Evolutionary conservation across 2,329 filamentous ascomycete genomes (phyloP).

Genomic region (Ophiostoma sp.): DNA sequence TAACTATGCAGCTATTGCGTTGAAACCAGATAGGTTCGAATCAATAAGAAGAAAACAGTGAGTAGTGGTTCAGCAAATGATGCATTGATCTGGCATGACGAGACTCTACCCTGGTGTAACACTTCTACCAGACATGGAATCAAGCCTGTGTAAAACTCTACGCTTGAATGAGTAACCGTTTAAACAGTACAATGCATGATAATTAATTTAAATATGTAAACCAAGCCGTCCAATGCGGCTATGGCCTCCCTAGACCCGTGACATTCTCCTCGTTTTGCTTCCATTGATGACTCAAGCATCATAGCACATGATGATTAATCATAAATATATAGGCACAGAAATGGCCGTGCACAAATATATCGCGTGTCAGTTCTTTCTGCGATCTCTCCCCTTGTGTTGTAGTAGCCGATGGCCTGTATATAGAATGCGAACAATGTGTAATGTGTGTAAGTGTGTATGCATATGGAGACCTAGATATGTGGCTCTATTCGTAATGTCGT

Average conservation of each 20-base stretch:
- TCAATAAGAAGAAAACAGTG: too few relatives aligned
- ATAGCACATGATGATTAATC: background rate
- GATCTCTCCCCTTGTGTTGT: background rate
- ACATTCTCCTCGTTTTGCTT: background rate
- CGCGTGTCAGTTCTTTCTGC: background rate
- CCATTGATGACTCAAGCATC: background rate
- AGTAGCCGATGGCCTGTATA: background rate
- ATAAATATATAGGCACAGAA: too few relatives aligned
- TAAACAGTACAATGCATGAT: background rate
- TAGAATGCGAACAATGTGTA: background rate
- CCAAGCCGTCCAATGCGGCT: background rate
- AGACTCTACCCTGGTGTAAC: too few relatives aligned
- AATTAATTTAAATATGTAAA: background rate
- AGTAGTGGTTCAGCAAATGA: too few relatives aligned
- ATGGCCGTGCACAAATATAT: background rate
- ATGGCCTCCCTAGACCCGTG: background rate
- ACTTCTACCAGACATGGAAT: background rate
- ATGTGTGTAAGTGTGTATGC: background rate
- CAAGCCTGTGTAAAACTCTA: background rate
- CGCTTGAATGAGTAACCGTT: background rate
- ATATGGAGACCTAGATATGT: background rate
- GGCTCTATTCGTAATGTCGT: background rate
- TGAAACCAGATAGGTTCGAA: too few relatives aligned
- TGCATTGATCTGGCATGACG: too few relatives aligned
- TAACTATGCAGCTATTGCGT: too few relatives aligned